Conservation (phyloP, 352 stramenopile species). For the Pelagophyceae sp. region DNA sequence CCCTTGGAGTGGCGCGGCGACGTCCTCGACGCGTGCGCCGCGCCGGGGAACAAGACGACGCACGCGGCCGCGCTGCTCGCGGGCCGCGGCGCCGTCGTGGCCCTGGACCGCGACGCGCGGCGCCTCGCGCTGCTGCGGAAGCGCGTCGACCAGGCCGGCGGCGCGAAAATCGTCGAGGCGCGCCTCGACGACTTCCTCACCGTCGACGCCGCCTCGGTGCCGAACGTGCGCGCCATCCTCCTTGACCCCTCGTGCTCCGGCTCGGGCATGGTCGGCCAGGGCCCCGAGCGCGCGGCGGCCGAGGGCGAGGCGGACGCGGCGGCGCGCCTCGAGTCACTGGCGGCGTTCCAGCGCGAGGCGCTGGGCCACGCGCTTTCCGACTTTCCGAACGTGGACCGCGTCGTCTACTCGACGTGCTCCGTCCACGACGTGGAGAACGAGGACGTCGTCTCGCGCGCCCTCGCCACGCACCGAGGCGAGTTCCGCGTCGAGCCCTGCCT, state of each 20-base stretch:
- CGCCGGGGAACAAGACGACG: constrained; percentile 96
- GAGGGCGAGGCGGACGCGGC: constrained; percentile 39
- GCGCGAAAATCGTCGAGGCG: constrained; percentile 46
- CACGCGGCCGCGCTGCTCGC: constrained; percentile 83
- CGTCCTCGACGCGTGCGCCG: constrained; percentile 90
- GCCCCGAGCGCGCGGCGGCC: constrained; percentile 69
- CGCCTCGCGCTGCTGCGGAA: constrained; percentile 72
- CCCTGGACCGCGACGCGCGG: constrained; percentile 77
- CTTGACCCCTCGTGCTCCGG: constrained; percentile 92
- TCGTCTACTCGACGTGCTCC: constrained; percentile 95
- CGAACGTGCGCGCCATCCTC: constrained; percentile 77
- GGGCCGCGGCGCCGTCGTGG: constrained; percentile 60
- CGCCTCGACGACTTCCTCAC: constrained; percentile 67
- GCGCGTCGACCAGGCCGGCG: constrained; percentile 67
- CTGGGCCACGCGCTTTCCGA: constrained; percentile 78
- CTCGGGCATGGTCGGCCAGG: constrained; percentile 81
- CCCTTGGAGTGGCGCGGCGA: constrained; percentile 47
- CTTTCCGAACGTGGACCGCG: constrained; percentile 79
- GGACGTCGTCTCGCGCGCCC: constrained; percentile 72
- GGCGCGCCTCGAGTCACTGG: constrained; percentile 27
- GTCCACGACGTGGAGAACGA: constrained; percentile 92
- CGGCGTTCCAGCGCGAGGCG: constrained; percentile 81
- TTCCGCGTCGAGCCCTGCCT: constrained; percentile 58
- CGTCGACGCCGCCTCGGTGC: constrained; percentile 61
- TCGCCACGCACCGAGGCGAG: constrained; percentile 49